These are phyloP conservation scores for Jackrogersella multiformis DNA, from an alignment of 495 filamentous ascomycete species.

Conservation along the genomic window DNA sequence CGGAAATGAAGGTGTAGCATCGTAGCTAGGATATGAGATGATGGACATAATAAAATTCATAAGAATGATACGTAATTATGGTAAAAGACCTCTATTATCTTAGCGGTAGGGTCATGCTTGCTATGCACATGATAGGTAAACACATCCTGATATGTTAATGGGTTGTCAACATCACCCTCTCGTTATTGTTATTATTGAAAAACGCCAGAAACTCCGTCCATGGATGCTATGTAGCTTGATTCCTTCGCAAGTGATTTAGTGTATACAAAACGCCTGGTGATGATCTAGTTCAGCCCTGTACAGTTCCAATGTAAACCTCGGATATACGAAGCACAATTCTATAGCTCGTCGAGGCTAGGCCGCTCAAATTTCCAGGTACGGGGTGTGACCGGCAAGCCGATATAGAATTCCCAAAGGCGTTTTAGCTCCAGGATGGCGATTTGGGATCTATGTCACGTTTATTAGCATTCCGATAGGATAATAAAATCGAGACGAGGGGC, in stretches of 20 bases:
- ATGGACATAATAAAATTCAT: neutral
- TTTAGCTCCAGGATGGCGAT: constrained; percentile 68
- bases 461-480: constrained; percentile 29
- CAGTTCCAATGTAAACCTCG: constrained; percentile 13
- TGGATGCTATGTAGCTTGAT: constrained; percentile 30
- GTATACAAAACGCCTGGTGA: constrained; percentile 20
- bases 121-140: constrained; percentile 1
- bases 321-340: constrained; percentile 27
- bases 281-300: neutral
- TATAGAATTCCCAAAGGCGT: constrained; percentile 76
- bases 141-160: no score
- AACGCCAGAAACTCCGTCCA: constrained; percentile 36
- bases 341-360: constrained; percentile 70
- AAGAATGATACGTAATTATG: neutral
- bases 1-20: neutral
- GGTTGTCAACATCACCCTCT: neutral
- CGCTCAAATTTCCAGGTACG: constrained; percentile 70
- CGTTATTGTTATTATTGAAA: constrained; percentile 1
- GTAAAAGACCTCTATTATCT: neutral
- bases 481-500: neutral
- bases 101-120: neutral
- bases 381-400: constrained; percentile 78
- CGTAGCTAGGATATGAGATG: neutral
- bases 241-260: constrained; percentile 6
- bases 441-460: constrained; percentile 58